Evolutionary conservation across 257 asterid species (phyloP), one percentile per base, ranked within the genome.

Genomic region (Ilex asprella): DNA sequence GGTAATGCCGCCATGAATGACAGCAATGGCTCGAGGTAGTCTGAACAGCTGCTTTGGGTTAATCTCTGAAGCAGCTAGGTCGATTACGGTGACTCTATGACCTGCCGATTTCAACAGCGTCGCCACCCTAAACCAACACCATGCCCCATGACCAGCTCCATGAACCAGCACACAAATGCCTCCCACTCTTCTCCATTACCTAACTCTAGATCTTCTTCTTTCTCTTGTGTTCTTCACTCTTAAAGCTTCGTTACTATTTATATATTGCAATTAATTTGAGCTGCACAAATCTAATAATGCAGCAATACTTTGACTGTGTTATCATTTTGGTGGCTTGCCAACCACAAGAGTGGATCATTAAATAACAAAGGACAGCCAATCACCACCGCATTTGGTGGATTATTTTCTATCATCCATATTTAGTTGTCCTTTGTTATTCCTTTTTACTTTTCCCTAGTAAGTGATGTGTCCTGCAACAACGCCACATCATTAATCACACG

Each of bases 111-210:
- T 72, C 32, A 78, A 30, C 30, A 59, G n/a, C 2, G 65, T 21
- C 46, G 62, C 43, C 2, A 75, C 32, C 73, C 66, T 71, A 67
- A 67, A 71, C 84, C 83, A 78, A 47, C 68, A 50, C 78, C 83
- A 78, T 52, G 80, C 84, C 31, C 81, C 84, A 4, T 75, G 78
- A 13, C 65, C 59, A 10, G 70, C 58, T 10, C 72, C 75, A 16
- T 78, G 84, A 16, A 78, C 72, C 5, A 78, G 70, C 59, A 78
- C 78, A 61, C 75, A 21, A 79, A 12, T 75, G 76, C 5, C 67
- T 35, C 52, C 52, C 14, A 46, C 41, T 35, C 41, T 1, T 35
- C 41, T 46, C 52, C 13, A 14, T 14, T 46, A 12, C 52, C 14
- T 10, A 10, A 10, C 52, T 46, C 11, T 46, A 6, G 15, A 4